Conservation (phyloP, 129 eudicot species). For the Scalesia atractyloides region DNA sequence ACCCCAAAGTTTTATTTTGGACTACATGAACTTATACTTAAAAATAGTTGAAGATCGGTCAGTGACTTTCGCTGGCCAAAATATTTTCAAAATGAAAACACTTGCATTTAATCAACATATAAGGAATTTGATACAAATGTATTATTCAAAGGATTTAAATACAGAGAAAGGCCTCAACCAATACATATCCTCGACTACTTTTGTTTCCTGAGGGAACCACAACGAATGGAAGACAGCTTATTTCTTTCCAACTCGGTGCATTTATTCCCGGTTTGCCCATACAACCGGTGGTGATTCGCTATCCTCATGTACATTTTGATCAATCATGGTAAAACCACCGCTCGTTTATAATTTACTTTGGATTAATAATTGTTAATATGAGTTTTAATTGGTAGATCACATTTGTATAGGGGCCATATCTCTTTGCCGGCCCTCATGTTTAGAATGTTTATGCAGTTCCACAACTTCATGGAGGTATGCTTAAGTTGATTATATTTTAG, state of each 20-base stretch:
- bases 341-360: background rate
- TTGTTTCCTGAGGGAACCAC: conserved; percentile 99
- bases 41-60: background rate
- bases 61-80: conserved; percentile 13
- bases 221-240: conserved; percentile 75
- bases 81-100: background rate
- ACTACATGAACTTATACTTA: background rate
- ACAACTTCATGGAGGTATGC: conserved; percentile 95
- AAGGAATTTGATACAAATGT: conserved; percentile 94
- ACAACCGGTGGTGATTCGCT: conserved; percentile 90
- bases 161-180: conserved; percentile 95
- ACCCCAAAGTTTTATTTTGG: background rate
- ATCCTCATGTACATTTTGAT: conserved; percentile 96
- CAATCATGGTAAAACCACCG: conserved; percentile 75
- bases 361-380: background rate
- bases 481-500: background rate
- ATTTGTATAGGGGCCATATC: conserved; percentile 74
- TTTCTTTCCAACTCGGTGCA: conserved; percentile 97
- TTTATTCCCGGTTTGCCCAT: conserved; percentile 89
- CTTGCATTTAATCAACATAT: conserved; percentile 44
- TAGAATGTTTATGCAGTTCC: conserved; percentile 96
- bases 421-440: conserved; percentile 74
- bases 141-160: conserved; percentile 80
- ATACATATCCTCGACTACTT: conserved; percentile 80
- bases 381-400: conserved; percentile 13